A percentile compares a stretch with the other conserved stretches of the same genome.
Conservation (phyloP, 2,329 filamentous ascomycete species). For the Tolypocladium cylindrosporum region DNA sequence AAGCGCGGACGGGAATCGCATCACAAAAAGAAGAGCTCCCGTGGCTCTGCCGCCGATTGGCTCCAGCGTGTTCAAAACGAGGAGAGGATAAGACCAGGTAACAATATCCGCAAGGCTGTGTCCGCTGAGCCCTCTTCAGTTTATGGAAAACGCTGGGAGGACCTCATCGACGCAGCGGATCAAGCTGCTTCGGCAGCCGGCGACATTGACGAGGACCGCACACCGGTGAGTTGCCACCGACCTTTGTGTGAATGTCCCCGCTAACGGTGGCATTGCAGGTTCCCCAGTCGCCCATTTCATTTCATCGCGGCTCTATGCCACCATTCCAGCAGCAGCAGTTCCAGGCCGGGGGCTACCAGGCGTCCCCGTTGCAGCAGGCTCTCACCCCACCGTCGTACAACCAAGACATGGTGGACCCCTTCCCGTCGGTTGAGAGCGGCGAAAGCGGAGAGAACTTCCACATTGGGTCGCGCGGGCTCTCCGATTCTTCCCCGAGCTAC, state of each 20-base stretch:
- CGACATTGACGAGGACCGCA: constrained; percentile 82
- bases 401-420: constrained; percentile 62
- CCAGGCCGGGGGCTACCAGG: constrained; percentile 62
- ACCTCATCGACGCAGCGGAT: constrained; percentile 80
- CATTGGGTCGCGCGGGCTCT: constrained; percentile 54
- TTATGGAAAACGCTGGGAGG: constrained; percentile 89
- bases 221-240: constrained; percentile 53
- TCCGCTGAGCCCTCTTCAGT: constrained; percentile 76
- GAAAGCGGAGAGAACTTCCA: constrained; percentile 63
- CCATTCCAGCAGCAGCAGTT: constrained; percentile 52
- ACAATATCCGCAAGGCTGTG: constrained; percentile 70
- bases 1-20: constrained; percentile 66
- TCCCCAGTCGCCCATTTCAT: constrained; percentile 54
- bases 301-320: constrained; percentile 52
- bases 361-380: constrained; percentile 82
- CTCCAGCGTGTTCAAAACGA: constrained; percentile 48
- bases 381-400: constrained; percentile 72
- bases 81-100: constrained; percentile 53
- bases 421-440: constrained; percentile 80
- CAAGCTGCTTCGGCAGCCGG: constrained; percentile 74
- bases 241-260: no score
- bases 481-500: constrained; percentile 64
- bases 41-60: constrained; percentile 59
- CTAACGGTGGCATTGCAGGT: constrained; percentile 29
- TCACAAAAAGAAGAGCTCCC: constrained; percentile 72